Base-by-base conservation (phyloP, 768 basidiomycete genomes). In the Lentinula edodes region DNA sequence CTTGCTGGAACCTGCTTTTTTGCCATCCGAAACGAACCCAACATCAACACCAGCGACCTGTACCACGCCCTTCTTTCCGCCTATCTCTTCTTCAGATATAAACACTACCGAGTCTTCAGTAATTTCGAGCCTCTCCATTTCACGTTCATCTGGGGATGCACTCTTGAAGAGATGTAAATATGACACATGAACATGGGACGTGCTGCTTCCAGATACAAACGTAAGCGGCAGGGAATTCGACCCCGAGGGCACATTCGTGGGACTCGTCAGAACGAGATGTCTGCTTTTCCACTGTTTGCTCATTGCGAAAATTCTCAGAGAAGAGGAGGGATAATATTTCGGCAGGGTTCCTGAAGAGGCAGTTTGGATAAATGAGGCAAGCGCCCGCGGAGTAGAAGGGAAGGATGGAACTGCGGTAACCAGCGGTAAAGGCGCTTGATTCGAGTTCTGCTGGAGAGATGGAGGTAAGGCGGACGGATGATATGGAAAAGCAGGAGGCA, bases 131-230 rank as follows among this genome's bases (percentile, higher is more conserved):
- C 91, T 77, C 71, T 93, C 89, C 6, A 91, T 63, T 71, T 93
- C 91, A 55, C 75, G 82, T 64, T 90, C 89, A 18, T 87, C 85
- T 9, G 78, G 71, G 10, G 74, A 74, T 4, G 79, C 64, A 8
- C 80, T 77, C 70, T 91, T 90, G 78, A 92, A 93, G 41, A 93
- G 70, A 69, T 93, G 91, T 35, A 92, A 75, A 68, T 89, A 85
- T 15, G 69, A 63, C 34, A 60, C 54, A 28, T 42, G 52, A 2
- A 35, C 35, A 16, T 43, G 55, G 9, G 53, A 39, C n/a, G 36
- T 23, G 53, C 36, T 39, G 18, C 39, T 20, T 56, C 41, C 55
- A 34, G 50, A 52, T 9, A 43, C 16, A 16, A 45, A 35, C 52
- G 23, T 38, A 43, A 42, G 55, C 55, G 28, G 38, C 62, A 60